phyloP scores from a whole-genome alignment of 306 rosid species.

The Elaeagnus macrophylla region DNA sequence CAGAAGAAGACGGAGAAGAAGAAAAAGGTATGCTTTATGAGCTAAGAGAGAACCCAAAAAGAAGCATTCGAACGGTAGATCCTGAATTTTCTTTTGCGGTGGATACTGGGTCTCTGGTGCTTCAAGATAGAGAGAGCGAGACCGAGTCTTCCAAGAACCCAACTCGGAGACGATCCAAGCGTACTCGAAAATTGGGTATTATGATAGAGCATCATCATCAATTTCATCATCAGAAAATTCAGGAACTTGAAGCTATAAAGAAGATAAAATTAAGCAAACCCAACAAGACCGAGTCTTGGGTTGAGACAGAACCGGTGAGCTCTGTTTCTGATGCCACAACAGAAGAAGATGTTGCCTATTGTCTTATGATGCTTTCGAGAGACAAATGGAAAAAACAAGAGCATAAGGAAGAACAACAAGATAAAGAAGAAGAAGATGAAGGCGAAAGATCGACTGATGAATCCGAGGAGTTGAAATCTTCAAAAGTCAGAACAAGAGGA shows the following conservation, averaged over 20 bases:
- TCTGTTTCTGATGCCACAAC: conserved; percentile 63
- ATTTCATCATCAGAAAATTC: conserved; percentile 7
- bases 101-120: conserved; percentile 51
- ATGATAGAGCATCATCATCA: conserved; percentile 5
- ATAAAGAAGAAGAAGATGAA: conserved; percentile 22
- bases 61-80: conserved; percentile 51
- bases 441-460: conserved; percentile 35
- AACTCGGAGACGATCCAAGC: conserved; percentile 58
- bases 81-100: conserved; percentile 56
- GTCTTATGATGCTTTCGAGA: conserved; percentile 78
- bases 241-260: conserved; percentile 12
- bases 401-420: conserved; percentile 4
- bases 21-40: conserved; percentile 33
- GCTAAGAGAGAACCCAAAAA: conserved; percentile 65
- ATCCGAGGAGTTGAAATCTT: conserved; percentile 35
- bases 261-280: conserved; percentile 18
- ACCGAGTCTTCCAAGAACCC: conserved; percentile 70
- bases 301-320: conserved; percentile 55
- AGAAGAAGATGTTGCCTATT: conserved; percentile 71
- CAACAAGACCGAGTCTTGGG: conserved; percentile 35
- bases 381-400: conserved; percentile 49
- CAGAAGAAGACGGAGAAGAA: conserved; percentile 28
- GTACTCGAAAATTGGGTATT: conserved; percentile 34
- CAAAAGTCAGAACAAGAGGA: conserved; percentile 27
- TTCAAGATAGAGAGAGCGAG: conserved; percentile 77